phyloP scores from a whole-genome alignment of 345 rosid genomes.

The Salix viminalis region DNA sequence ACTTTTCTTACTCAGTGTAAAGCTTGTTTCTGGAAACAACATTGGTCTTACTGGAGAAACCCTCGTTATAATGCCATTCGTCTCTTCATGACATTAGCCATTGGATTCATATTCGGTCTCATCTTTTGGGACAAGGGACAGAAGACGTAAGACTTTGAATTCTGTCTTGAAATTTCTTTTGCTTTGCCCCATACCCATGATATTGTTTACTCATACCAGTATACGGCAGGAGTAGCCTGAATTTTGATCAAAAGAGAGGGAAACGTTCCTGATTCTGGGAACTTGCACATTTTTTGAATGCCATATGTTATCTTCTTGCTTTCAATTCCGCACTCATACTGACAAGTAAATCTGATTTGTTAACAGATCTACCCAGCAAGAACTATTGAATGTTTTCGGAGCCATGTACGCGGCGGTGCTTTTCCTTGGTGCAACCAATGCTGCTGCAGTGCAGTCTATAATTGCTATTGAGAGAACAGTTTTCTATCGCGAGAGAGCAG shows the following conservation, averaged over 20 bases:
- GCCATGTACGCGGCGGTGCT: slow-evolving; percentile 25
- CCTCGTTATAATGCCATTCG: slow-evolving; percentile 29
- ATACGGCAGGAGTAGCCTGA: too few species aligned
- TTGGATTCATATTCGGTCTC: slow-evolving; percentile 26
- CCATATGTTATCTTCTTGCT: neutral
- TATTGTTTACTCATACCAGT: too few species aligned
- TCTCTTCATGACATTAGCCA: slow-evolving; percentile 11
- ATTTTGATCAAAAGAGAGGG: too few species aligned
- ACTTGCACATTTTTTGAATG: too few species aligned
- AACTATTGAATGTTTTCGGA: slow-evolving; percentile 22
- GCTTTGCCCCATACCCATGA: too few species aligned
- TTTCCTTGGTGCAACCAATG: slow-evolving; percentile 29
- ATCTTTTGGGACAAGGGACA: slow-evolving; percentile 28
- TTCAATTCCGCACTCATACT: neutral
- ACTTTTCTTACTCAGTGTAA: slow-evolving; percentile 15
- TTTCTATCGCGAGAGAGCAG: slow-evolving; percentile 31
- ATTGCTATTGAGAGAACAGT: slow-evolving; percentile 27
- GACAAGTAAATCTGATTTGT: neutral
- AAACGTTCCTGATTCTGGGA: too few species aligned
- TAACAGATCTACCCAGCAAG: slow-evolving; percentile 20
- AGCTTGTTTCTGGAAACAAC: slow-evolving; percentile 33
- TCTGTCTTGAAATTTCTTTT: neutral
- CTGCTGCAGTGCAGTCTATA: slow-evolving; percentile 19
- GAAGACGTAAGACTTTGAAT: slow-evolving; percentile 17
- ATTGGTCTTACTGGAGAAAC: slow-evolving; percentile 32